Conservation (phyloP, 2,329 filamentous ascomycete genomes). For the Nothophaeocryptopus gaeumannii region DNA sequence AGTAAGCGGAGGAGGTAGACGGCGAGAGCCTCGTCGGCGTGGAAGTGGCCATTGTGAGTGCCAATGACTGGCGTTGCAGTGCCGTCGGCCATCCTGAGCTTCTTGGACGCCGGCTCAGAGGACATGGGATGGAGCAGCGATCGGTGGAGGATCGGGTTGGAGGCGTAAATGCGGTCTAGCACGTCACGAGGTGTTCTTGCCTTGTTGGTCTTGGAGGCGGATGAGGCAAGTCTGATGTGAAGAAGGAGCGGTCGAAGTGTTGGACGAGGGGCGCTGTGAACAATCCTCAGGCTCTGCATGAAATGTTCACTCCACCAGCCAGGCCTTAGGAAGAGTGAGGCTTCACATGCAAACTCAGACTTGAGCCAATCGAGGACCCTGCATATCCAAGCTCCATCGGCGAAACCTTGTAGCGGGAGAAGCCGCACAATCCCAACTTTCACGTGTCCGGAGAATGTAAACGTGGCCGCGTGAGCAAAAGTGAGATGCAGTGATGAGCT, state of each 20-base stretch:
- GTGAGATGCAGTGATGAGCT: too few species aligned
- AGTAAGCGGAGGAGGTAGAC: conserved; percentile 93
- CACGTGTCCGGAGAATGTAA: too few species aligned
- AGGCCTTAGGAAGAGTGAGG: background rate
- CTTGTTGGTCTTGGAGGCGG: conserved; percentile 2
- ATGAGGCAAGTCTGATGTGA: too few species aligned
- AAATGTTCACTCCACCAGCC: conserved; percentile 1
- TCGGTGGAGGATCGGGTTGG: conserved; percentile 16
- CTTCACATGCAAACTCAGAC: conserved; percentile 7
- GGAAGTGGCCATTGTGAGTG: conserved; percentile 97
- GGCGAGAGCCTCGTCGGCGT: conserved; percentile 95
- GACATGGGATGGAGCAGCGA: conserved; percentile 21
- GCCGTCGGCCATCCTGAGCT: conserved; percentile 68
- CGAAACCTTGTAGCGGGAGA: too few species aligned
- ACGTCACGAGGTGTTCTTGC: conserved; percentile 10
- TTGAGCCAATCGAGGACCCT: background rate
- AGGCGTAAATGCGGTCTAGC: conserved; percentile 13
- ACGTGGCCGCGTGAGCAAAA: too few species aligned
- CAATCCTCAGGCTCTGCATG: background rate
- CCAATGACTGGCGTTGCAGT: conserved; percentile 60
- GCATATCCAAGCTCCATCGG: too few species aligned
- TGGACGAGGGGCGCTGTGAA: too few species aligned
- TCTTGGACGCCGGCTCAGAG: conserved; percentile 58
- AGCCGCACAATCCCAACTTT: too few species aligned
- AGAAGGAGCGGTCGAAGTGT: too few species aligned